Base-by-base conservation (phyloP, 495 filamentous ascomycete genomes). In the Durotheca rogersii region DNA sequence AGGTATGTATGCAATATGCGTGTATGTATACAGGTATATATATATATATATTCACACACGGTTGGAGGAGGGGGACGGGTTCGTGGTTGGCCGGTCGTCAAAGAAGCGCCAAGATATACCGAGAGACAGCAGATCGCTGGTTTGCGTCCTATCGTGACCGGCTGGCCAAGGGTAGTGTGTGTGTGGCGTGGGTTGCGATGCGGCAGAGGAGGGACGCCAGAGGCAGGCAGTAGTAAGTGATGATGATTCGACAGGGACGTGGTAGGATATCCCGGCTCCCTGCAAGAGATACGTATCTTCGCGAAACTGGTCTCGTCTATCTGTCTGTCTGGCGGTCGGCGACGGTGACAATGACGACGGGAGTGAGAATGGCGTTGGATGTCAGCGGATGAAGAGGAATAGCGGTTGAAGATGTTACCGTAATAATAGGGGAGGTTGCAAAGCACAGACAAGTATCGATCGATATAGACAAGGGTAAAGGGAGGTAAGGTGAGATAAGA, bases 31-130 rank as follows among this genome's bases (percentile, higher is more conserved):
- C 23, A 27, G 23, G 9, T 27, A 27, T 27, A 4, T 4, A 4
- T 27, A 9, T 27, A 27, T 27, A 9, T 27, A 27, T 27, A 9
- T 27, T 4, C 23, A 9, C 9, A 27, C 23, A 21, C n/a, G n/a
- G n/a, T n/a, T n/a, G n/a, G n/a, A n/a, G 37, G 31, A 6, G 21
- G 47, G 10, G n/a, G 23, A 27, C 9, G 11, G 25, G 23, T n/a
- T 29, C 35, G 29, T 47, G 43, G 38, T 43, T 53, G 56, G 41
- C 50, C 42, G 56, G 50, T 59, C 56, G 53, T 53, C 50, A 59
- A 43, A 49, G 50, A 40, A 40, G 18, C 33, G 56, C 56, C 56
- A 59, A 59, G 49, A 20, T 48, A 34, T 43, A 2, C 37, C 35
- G 17, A 35, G 9, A 47, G 41, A 38, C 38, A 39, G 9, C 31